Evolutionary conservation across 352 stramenopile genomes (phyloP).

Genomic region (Globisporangium acanthophoron): DNA sequence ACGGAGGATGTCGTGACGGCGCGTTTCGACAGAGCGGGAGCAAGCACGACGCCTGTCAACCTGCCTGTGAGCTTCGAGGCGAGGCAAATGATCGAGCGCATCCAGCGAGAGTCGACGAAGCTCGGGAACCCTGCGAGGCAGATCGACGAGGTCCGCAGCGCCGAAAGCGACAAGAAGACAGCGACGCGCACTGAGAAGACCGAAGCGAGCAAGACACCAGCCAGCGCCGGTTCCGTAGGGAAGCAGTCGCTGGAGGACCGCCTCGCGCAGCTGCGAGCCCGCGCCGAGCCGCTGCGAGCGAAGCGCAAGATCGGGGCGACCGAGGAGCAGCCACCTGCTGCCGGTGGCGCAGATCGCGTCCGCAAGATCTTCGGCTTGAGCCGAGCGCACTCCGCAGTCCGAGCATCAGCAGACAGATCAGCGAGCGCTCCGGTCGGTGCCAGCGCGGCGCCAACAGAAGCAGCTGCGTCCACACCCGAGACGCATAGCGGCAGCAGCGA

Average conservation of each 20-base stretch:
- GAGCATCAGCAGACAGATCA: slow-evolving; percentile 4
- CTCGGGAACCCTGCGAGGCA: slow-evolving; percentile 38
- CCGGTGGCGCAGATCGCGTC: not conserved
- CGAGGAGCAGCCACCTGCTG: not conserved
- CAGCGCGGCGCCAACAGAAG: not conserved
- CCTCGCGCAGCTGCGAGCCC: slow-evolving; percentile 1
- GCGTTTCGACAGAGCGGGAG: not conserved
- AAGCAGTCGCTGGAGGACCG: slow-evolving; percentile 9
- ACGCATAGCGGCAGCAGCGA: not conserved
- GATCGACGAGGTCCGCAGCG: slow-evolving; percentile 30
- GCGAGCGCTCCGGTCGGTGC: not conserved
- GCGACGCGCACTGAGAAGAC: not conserved
- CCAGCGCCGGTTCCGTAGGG: no score
- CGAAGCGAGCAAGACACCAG: not conserved
- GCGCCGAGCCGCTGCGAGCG: slow-evolving; percentile 3
- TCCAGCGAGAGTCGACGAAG: slow-evolving; percentile 31
- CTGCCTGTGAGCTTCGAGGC: not conserved
- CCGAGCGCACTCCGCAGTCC: not conserved
- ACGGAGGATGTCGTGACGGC: not conserved
- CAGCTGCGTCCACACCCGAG: no score
- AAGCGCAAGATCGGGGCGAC: slow-evolving; percentile 13
- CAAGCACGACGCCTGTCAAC: not conserved
- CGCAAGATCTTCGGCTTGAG: not conserved
- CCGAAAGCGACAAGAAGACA: slow-evolving; percentile 40
- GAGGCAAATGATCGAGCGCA: slow-evolving; percentile 17